These are phyloP conservation scores for Lathyrus tuberosus DNA, from an alignment of 306 rosid genomes.

Conservation along the genomic window DNA sequence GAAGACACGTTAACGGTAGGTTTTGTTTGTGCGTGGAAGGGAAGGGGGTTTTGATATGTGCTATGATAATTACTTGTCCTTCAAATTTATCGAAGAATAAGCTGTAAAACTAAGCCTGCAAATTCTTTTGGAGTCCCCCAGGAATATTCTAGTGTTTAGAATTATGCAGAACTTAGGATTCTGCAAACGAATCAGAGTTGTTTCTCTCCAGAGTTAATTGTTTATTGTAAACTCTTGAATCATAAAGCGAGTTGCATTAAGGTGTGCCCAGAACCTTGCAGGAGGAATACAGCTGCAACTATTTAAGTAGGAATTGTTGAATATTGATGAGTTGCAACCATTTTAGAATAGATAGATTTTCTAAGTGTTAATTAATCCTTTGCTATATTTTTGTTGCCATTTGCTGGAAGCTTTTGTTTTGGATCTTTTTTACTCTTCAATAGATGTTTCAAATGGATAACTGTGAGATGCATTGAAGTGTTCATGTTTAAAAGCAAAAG, in stretches of 20 bases:
- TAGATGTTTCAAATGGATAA: conserved; percentile 17
- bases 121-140: not conserved
- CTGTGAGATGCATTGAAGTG: conserved; percentile 8
- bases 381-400: conserved; percentile 32
- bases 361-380: conserved; percentile 6
- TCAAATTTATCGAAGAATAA: conserved; percentile 31
- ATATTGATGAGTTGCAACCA: conserved; percentile 19
- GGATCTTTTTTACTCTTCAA: conserved; percentile 16
- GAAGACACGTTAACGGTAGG: conserved; percentile 77
- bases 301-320: conserved; percentile 27
- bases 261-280: conserved; percentile 19
- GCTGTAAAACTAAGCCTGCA: conserved; percentile 14
- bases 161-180: conserved; percentile 15
- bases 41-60: not conserved
- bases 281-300: conserved; percentile 27
- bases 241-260: conserved; percentile 22
- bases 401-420: conserved; percentile 19
- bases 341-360: conserved; percentile 11
- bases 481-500: conserved; percentile 18
- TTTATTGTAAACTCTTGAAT: conserved; percentile 29
- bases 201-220: conserved; percentile 12
- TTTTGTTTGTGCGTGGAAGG: conserved; percentile 3
- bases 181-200: conserved; percentile 3
- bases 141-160: conserved; percentile 8
- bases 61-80: conserved; percentile 7